Conservation (phyloP, 768 basidiomycete genomes). For the Leccinum subgranulosum region DNA sequence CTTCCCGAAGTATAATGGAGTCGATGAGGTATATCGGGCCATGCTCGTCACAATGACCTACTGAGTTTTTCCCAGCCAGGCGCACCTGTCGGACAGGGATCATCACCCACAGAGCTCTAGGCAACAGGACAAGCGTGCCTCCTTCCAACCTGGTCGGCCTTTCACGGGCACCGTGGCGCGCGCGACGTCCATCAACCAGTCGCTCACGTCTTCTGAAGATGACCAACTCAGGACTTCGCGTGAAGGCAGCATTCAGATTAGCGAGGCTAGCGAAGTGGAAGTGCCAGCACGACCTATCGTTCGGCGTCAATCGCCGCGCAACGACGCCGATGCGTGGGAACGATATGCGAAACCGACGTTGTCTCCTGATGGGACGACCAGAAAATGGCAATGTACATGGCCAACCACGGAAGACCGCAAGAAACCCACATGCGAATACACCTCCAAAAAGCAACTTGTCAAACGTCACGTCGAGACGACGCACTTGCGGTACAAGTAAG, state of each 20-base stretch:
- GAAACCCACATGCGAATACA: constrained; percentile 38
- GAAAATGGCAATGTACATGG: constrained; percentile 44
- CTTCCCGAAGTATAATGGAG: constrained; percentile 20
- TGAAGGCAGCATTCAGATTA: constrained; percentile 29
- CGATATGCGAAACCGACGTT: constrained; percentile 32
- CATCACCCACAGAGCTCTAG: constrained; percentile 9
- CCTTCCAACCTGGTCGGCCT: constrained; percentile 7
- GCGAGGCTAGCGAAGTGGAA: constrained; percentile 30
- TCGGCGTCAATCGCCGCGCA: constrained; percentile 27
- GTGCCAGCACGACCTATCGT: constrained; percentile 11
- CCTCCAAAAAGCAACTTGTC: constrained; percentile 60
- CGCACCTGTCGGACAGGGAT: constrained; percentile 20
- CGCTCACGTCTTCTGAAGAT: constrained; percentile 28
- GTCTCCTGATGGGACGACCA: constrained; percentile 32
- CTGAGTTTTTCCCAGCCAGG: constrained; percentile 19
- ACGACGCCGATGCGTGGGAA: constrained; percentile 32
- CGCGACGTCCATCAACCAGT: constrained; percentile 15
- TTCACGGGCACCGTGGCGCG: constrained; percentile 8
- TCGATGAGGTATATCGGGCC: constrained; percentile 26
- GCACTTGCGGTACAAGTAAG: constrained; percentile 60
- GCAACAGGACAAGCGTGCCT: constrained; percentile 11
- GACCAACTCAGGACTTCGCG: constrained; percentile 28
- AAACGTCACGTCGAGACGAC: constrained; percentile 66
- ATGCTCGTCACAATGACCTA: neutral
- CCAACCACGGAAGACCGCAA: constrained; percentile 32